Evolutionary conservation across 192 early-diverging fungal genomes (phyloP), one percentile per base, ranked within the genome.

Genomic region (Haplosporangium gracile): DNA sequence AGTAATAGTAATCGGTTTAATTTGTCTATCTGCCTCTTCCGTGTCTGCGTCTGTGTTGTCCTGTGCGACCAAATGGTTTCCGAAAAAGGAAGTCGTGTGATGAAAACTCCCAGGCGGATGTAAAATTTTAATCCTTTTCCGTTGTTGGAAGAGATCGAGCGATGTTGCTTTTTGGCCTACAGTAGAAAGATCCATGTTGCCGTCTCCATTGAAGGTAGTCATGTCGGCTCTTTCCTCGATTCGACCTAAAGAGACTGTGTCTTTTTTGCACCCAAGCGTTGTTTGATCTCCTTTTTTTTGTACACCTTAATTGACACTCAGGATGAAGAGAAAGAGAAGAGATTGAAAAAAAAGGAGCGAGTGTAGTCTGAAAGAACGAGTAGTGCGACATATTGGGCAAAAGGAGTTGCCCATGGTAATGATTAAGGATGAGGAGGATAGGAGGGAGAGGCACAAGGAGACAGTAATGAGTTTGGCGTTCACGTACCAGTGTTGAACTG

Each of bases 401-500:
- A 63, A 65, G 60, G 60, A 29, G 55, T 16, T 22, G 36, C 5
- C 49, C 4, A 51, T 51, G 18, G 13, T 49, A 11, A 49, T 49
- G 1, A 2, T 5, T n/a, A n/a, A 26, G 10, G 60, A 65, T 10
- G 24, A 65, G 60, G n/a, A 45, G 10, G 71, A 24, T 29, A 24
- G 34, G 11, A 40, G 39, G 43, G 43, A 42, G n/a, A 8, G 7
- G 42, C 9, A 43, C 29, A 49, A 24, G 71, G 43, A 47, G 71
- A 29, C 6, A 32, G 42, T 70, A 51, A 4, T 26, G 20, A 0
- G 45, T 20, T 32, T 29, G 32, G 60, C 26, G 20, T 43, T 70
- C 47, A 70, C 84, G 10, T 86, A 86, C 84, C 84, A 51, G 95
- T 91, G 79, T 97, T 97, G 82, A 97, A 91, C 88, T 95, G 93